Percentiles rank a stretch among this genome's conserved stretches.
Evolutionary conservation across 2,329 filamentous ascomycete genomes (phyloP).

Genomic region (Aspergillus pseudoglaucus): DNA sequence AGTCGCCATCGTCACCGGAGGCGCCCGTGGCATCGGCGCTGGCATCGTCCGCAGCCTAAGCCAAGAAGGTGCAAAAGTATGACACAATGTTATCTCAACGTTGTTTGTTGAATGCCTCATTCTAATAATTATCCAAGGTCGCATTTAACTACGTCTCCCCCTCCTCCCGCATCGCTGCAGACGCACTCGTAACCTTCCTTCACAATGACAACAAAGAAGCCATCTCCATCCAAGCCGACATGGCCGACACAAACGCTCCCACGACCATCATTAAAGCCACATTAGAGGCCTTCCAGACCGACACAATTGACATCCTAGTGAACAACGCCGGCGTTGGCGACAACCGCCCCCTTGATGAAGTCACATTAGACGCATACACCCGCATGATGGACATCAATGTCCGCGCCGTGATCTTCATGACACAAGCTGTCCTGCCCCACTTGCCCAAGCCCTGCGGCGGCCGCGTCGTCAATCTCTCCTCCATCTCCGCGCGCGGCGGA

Average conservation of each 20-base stretch:
- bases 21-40: constrained; percentile 12
- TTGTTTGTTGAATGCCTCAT: neutral
- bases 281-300: constrained; percentile 5
- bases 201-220: constrained; percentile 2
- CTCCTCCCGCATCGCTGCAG: constrained; percentile 7
- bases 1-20: constrained; percentile 14
- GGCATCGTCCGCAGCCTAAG: constrained; percentile 10
- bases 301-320: constrained; percentile 13
- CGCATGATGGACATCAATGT: constrained; percentile 13
- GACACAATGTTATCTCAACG: no score
- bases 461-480: constrained; percentile 17
- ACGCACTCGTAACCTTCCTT: constrained; percentile 6
- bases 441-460: constrained; percentile 3
- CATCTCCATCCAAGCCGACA: constrained; percentile 11
- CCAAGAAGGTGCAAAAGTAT: constrained; percentile 10
- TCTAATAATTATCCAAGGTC: constrained; percentile 3
- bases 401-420: constrained; percentile 17
- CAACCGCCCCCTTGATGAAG: constrained; percentile 11
- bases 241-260: constrained; percentile 6
- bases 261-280: constrained; percentile 6
- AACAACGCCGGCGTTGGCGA: constrained; percentile 22
- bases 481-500: constrained; percentile 12
- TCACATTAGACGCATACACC: constrained; percentile 13
- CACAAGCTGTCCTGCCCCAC: constrained; percentile 10
- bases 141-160: constrained; percentile 13